Evolutionary conservation across 2,329 filamentous ascomycete species (phyloP).

Genomic region (Alternaria sp.): DNA sequence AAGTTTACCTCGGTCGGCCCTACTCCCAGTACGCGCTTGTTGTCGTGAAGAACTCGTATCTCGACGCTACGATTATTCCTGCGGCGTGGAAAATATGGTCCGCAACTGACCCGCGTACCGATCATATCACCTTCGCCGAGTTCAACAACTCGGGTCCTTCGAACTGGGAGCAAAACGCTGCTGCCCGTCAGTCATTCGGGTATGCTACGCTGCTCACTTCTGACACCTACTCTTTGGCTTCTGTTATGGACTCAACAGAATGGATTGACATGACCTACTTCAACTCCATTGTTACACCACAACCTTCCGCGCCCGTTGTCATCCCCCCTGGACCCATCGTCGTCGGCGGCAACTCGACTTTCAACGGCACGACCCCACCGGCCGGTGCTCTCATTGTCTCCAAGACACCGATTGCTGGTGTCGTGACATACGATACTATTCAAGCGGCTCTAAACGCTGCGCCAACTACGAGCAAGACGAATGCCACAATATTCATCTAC

Average conservation of each 20-base stretch:
- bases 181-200: slow-evolving; percentile 45
- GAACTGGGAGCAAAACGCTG: slow-evolving; percentile 46
- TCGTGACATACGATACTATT: slow-evolving; percentile 48
- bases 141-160: slow-evolving; percentile 62
- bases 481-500: slow-evolving; percentile 51
- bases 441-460: slow-evolving; percentile 46
- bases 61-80: slow-evolving; percentile 62
- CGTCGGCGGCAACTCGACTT: slow-evolving; percentile 29
- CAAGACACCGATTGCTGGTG: slow-evolving; percentile 43
- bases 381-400: slow-evolving; percentile 50
- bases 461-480: slow-evolving; percentile 45
- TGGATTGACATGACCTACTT: slow-evolving; percentile 53
- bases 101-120: slow-evolving; percentile 54
- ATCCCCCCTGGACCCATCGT: slow-evolving; percentile 32
- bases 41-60: slow-evolving; percentile 56
- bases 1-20: slow-evolving; percentile 58
- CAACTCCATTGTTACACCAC: slow-evolving; percentile 46
- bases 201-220: slow-evolving; percentile 44
- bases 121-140: slow-evolving; percentile 63
- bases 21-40: slow-evolving; percentile 58
- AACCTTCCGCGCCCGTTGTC: slow-evolving; percentile 20
- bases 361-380: slow-evolving; percentile 44
- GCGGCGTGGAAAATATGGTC: slow-evolving; percentile 66
- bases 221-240: slow-evolving; percentile 42
- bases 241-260: slow-evolving; percentile 46